Percentiles rank a stretch among this genome's conserved stretches.
These are phyloP conservation scores for Penicillium verhagenii DNA, from an alignment of 495 filamentous ascomycete species.

Conservation along the genomic window DNA sequence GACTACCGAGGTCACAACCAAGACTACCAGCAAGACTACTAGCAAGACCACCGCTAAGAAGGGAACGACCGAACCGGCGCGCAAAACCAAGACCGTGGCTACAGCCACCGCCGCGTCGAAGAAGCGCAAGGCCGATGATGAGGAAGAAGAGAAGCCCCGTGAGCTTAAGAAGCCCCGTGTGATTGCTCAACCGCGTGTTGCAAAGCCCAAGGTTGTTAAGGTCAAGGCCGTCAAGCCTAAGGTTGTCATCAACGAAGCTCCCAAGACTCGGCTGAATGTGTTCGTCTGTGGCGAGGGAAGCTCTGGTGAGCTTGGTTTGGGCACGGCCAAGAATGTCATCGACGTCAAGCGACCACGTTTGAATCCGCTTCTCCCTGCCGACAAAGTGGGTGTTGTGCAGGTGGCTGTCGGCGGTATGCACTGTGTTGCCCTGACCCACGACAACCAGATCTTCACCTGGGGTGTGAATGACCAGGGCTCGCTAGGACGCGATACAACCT, in stretches of 20 bases:
- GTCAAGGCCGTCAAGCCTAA: slow-evolving; percentile 27
- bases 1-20: slow-evolving; percentile 6
- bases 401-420: slow-evolving; percentile 68
- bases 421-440: slow-evolving; percentile 57
- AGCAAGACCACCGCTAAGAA: slow-evolving; percentile 13
- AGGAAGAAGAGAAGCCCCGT: slow-evolving; percentile 26
- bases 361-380: slow-evolving; percentile 55
- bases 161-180: slow-evolving; percentile 21
- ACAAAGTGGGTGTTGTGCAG: slow-evolving; percentile 61
- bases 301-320: slow-evolving; percentile 66
- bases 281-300: slow-evolving; percentile 69
- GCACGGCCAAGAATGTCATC: slow-evolving; percentile 56
- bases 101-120: slow-evolving; percentile 22
- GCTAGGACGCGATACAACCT: slow-evolving; percentile 59
- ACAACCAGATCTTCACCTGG: slow-evolving; percentile 65
- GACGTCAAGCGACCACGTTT: slow-evolving; percentile 69
- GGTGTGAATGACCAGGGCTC: slow-evolving; percentile 69
- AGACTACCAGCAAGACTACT: slow-evolving; percentile 9
- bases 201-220: slow-evolving; percentile 33
- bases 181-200: slow-evolving; percentile 18
- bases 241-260: slow-evolving; percentile 44
- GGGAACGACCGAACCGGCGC: slow-evolving; percentile 12
- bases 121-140: slow-evolving; percentile 43
- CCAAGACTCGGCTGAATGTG: slow-evolving; percentile 55
- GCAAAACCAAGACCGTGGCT: slow-evolving; percentile 18